phyloP scores from a whole-genome alignment of 257 asterid species.

The Fraxinus americana region DNA sequence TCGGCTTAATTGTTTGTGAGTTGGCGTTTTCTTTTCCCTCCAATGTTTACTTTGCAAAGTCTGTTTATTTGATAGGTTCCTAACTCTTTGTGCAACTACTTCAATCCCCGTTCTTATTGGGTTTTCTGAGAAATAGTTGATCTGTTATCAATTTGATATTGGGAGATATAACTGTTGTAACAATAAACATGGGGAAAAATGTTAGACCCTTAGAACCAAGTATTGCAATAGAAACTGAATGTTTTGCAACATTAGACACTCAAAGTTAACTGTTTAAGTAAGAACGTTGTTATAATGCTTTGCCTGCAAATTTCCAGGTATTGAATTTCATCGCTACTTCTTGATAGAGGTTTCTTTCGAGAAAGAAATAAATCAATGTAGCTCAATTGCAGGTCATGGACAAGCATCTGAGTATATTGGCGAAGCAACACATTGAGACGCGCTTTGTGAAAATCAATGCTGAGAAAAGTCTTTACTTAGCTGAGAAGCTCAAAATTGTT shows the following conservation, averaged over 20 bases:
- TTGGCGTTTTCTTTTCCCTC: conserved; percentile 7
- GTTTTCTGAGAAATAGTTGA: neutral
- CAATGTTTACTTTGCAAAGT: neutral
- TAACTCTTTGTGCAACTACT: no score
- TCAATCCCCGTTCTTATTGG: neutral
- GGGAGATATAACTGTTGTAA: neutral
- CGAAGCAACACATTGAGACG: conserved; percentile 89
- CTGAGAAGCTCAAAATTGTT: conserved; percentile 84
- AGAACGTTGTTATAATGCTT: neutral
- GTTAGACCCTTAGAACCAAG: no score
- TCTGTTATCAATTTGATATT: conserved; percentile 1
- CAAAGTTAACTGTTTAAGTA: no score
- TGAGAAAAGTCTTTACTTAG: conserved; percentile 84
- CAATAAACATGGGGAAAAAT: no score
- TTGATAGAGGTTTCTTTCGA: neutral
- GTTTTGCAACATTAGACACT: no score
- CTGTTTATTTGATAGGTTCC: neutral
- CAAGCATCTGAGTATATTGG: conserved; percentile 81
- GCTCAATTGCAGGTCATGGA: conserved; percentile 77
- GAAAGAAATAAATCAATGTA: conserved; percentile 5
- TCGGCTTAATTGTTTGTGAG: no score
- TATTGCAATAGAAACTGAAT: no score
- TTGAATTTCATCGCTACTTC: neutral
- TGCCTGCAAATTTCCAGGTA: neutral
- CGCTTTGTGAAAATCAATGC: conserved; percentile 93